These are phyloP conservation scores for Dothideomycetes sp. DNA, from an alignment of 2,329 filamentous ascomycete species.

Conservation along the genomic window DNA sequence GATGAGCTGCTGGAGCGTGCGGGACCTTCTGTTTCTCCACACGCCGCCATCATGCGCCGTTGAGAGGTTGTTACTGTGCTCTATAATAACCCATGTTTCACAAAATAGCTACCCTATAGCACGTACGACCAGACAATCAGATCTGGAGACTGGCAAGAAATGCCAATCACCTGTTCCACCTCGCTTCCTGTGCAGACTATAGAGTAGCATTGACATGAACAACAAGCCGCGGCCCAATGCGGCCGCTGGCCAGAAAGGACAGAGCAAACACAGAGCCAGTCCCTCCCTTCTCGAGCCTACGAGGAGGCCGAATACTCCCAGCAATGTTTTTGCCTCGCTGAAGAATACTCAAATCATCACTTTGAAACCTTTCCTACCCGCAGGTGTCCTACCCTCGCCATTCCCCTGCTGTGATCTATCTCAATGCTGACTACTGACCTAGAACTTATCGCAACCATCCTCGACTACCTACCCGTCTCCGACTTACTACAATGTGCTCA, in stretches of 20 bases:
- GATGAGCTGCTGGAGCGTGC: too few relatives aligned
- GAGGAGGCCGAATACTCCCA: constrained; percentile 19
- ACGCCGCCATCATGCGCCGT: too few relatives aligned
- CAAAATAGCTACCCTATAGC: too few relatives aligned
- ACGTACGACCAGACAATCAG: too few relatives aligned
- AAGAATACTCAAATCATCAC: constrained; percentile 73
- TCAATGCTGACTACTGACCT: constrained; percentile 15
- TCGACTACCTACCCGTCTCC: constrained; percentile 78
- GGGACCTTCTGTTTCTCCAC: too few relatives aligned
- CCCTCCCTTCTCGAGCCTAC: constrained; percentile 14
- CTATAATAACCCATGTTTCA: too few relatives aligned
- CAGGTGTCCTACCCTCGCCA: constrained; percentile 46
- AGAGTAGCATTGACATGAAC: constrained; percentile 4
- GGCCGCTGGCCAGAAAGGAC: constrained; percentile 13
- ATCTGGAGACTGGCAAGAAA: too few relatives aligned
- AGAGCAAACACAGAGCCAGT: constrained; percentile 3
- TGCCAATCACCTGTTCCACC: too few relatives aligned
- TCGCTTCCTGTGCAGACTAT: background rate
- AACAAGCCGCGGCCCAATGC: constrained; percentile 17
- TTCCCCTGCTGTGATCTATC: background rate
- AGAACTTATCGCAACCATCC: constrained; percentile 81
- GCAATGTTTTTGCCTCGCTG: constrained; percentile 62
- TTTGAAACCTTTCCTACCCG: constrained; percentile 68
- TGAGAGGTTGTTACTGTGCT: too few relatives aligned
- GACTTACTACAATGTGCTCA: constrained; percentile 81